Base-by-base conservation (phyloP, 257 asterid genomes). In the Thymus quinquecostatus region DNA sequence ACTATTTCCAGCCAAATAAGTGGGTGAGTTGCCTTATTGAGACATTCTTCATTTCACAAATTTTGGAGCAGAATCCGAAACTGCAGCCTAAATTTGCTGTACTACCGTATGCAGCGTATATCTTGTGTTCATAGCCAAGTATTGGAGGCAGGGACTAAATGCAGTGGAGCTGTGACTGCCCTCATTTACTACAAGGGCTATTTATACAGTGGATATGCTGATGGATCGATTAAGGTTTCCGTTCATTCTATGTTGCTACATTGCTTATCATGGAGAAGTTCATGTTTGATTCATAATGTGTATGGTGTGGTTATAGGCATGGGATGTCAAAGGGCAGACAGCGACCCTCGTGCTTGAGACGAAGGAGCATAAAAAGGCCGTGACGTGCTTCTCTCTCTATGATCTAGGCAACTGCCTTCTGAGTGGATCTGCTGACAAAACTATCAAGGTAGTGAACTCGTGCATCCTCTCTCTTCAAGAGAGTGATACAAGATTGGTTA, bases 41-140 rank as follows among this genome's bases (percentile, higher is more conserved):
- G 11, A 53, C 32, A 6, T 6, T 50, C 10, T 1, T 47, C 1
- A 13, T 8, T 38, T 38, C 44, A 38, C 3, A 0, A 38, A 38
- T 4, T 49, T 13, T 12, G 5, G 27, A 6, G 6, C 8, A 14
- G 6, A 57, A 57, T 30, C 62, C 32, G 62, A 30, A 40, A 21
- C 5, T 14, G 13, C 36, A 43, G 53, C 41, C n/a, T 27, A 54
- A 36, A 38, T 44, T 30, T 44, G 21, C 11, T 21, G 58, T 14
- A 21, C 32, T 53, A 2, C 33, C 21, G 58, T 21, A 6, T 53
- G 79, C 95, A 93, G 98, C 88, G 96, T 62, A 93, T 93, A 85
- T 93, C 98, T 5, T 91, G 98, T 30, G 97, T 89, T 44, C 98
- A 93, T 75, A 91, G 90, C 76, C 98, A 91, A 69, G 67, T 85